Base-by-base conservation (phyloP, 768 basidiomycete genomes). In the Lactarius psammicola region DNA sequence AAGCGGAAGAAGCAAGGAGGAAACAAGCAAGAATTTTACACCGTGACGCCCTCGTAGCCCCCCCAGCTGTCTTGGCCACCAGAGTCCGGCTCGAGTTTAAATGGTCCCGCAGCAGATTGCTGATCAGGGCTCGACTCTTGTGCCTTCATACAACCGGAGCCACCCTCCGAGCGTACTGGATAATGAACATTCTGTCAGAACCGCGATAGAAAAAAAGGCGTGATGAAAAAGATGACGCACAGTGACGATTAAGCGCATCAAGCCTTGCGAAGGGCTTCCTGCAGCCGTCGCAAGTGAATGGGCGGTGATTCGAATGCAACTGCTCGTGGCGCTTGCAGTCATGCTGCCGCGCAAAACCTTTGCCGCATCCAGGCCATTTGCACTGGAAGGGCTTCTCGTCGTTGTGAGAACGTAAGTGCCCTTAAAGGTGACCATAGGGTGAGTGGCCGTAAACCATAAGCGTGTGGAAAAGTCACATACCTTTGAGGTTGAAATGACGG, bases 241-340 rank as follows among this genome's bases (percentile, higher is more conserved):
- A 77, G 79, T 98, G 96, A 68, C 95, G 79, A 73, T 96, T 96
- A 60, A 98, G 81, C 49, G 95, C 95, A 76, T 98, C 96, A 85
- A 97, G 89, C 66, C 95, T 77, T 36, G 95, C 95, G 80, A 98
- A 98, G 70, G 88, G 92, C 80, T 95, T 92, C 70, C 85, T 83
- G 74, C 95, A 98, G 53, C 94, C 95, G 10, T 95, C 92, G 72
- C 96, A 98, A 15, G 85, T 89, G 75, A 95, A 96, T 67, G 95
- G 94, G 28, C 95, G 80, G 72, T 94, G 89, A 71, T 96, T 95
- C 64, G 92, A 87, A 75, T 98, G 95, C 49, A 98, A 81, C 70
- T 95, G 90, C 76, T 97, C 95, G 71, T 98, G 96, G 2, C 95
- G 85, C 74, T 96, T 98, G 78, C 95, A 97, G 75, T 98, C 95